Base-by-base conservation (phyloP, 768 basidiomycete species). In the Kwoniella heveanensis region DNA sequence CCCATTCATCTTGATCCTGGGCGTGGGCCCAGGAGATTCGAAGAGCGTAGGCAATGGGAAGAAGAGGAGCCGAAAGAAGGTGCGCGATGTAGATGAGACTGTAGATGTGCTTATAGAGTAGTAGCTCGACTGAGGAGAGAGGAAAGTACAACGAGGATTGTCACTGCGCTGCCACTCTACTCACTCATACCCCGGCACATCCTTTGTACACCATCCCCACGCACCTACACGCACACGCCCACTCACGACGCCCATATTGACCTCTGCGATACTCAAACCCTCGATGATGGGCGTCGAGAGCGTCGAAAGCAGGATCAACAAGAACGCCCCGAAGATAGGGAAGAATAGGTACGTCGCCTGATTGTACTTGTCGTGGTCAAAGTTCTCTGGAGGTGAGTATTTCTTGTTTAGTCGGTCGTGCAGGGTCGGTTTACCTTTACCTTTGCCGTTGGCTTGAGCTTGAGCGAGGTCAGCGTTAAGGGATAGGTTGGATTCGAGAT, bases 281-380 rank as follows among this genome's bases (percentile, higher is more conserved):
- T 29, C 7, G 27, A 74, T 77, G 69, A 77, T 60, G 0, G 72
- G 70, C 17, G 39, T 49, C 2, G 70, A 70, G 19, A 74, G 62
- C 2, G 50, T 67, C 2, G 60, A 46, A 22, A 77, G 51, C 21
- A 77, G 46, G 17, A 64, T 48, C 8, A 77, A 54, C 0, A 77
- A 8, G 27, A 74, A 64, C 4, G 69, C 36, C 2, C 57, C 56
- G 47, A 72, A 68, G 12, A 67, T 39, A 9, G 72, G 72, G 56
- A 77, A 72, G 60, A 70, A 70, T 15, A 77, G 66, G 46, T 64
- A 68, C 13, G 75, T 74, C 4, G 72, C 75, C 68, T 74, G 75
- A 65, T 77, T 77, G 17, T 61, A 62, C 53, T 65, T 63, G 54
- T 66, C 65, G 25, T 49, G 53, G 8, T 55, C 26, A 27, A 10